Evolutionary conservation across 108 stramenopile genomes (phyloP).

Genomic region (Cyclotella sp.): DNA sequence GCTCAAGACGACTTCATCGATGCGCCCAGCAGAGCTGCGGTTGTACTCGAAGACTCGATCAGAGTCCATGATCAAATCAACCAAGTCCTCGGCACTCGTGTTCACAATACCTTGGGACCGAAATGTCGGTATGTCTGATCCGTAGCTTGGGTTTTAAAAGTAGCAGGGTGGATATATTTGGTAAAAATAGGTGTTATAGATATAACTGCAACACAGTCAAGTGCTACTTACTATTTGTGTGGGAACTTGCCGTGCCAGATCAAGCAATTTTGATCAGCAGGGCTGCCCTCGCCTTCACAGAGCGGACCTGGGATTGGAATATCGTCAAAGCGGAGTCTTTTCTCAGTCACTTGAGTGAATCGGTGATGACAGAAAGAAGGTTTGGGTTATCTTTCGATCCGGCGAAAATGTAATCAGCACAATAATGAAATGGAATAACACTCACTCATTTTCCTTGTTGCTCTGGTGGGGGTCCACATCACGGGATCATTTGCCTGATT

Average conservation of each 20-base stretch:
- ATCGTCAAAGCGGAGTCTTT: constrained; percentile 40
- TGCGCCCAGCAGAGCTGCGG: constrained; percentile 69
- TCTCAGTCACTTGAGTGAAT: constrained; percentile 35
- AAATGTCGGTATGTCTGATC: constrained; percentile 73
- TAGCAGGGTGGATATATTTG: no score
- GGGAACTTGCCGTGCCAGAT: constrained; percentile 71
- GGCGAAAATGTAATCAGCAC: not conserved
- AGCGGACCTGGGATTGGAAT: constrained; percentile 40
- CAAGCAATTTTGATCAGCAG: constrained; percentile 34
- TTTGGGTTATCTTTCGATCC: not conserved
- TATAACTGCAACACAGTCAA: no score
- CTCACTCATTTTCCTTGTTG: constrained; percentile 29
- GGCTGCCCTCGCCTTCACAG: constrained; percentile 31
- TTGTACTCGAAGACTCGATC: constrained; percentile 80
- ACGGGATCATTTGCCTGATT: constrained; percentile 33
- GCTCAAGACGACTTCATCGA: constrained; percentile 64
- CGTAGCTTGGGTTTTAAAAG: constrained; percentile 32
- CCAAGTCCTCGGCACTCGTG: constrained; percentile 58
- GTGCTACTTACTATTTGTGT: constrained; percentile 37
- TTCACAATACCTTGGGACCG: constrained; percentile 65
- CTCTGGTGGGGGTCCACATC: constrained; percentile 49
- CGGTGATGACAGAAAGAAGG: not conserved
- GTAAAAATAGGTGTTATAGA: no score
- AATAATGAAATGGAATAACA: not conserved
- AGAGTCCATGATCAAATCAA: constrained; percentile 76